Percentiles rank a stretch among this genome's conserved stretches.
Conservation (phyloP, 768 basidiomycete species). For the Lanmaoa pseudosensibilis region DNA sequence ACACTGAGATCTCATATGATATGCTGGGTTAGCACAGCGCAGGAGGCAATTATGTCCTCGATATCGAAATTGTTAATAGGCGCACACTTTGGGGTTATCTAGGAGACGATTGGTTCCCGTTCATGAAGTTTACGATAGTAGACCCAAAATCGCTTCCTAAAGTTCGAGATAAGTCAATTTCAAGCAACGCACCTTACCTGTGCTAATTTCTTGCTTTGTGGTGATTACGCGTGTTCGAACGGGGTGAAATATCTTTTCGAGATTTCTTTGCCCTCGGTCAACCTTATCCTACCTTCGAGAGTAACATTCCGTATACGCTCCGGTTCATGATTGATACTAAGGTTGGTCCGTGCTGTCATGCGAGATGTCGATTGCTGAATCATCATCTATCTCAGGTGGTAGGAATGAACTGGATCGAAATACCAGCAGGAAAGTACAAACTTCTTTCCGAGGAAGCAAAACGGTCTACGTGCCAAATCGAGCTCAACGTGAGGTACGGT, state of each 20-base stretch:
- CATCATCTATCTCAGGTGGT: conserved; percentile 58
- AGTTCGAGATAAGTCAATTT: conserved; percentile 79
- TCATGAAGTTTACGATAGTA: conserved; percentile 78
- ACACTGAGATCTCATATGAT: neutral
- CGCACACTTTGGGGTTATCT: conserved; percentile 85
- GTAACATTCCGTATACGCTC: conserved; percentile 87
- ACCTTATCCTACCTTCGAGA: conserved; percentile 78
- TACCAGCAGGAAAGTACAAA: conserved; percentile 79
- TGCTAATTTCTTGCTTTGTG: conserved; percentile 16
- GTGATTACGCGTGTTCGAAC: conserved; percentile 64
- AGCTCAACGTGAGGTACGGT: conserved; percentile 71
- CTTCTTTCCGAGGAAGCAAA: conserved; percentile 57
- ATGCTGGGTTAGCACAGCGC: conserved; percentile 19
- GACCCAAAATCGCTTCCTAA: conserved; percentile 80
- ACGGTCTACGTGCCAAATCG: conserved; percentile 85
- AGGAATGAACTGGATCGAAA: conserved; percentile 99
- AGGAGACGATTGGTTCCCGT: conserved; percentile 75
- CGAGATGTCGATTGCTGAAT: neutral
- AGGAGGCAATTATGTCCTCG: conserved; percentile 42
- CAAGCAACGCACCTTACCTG: neutral
- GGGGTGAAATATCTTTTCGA: conserved; percentile 67
- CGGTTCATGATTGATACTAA: conserved; percentile 99
- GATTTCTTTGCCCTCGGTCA: conserved; percentile 52
- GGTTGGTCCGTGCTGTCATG: conserved; percentile 40
- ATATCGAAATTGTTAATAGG: conserved; percentile 59